A percentile compares a stretch with the other conserved stretches of the same genome.
These are phyloP conservation scores for Nitzschia inconspicua DNA, from an alignment of 108 stramenopile species.

Conservation along the genomic window DNA sequence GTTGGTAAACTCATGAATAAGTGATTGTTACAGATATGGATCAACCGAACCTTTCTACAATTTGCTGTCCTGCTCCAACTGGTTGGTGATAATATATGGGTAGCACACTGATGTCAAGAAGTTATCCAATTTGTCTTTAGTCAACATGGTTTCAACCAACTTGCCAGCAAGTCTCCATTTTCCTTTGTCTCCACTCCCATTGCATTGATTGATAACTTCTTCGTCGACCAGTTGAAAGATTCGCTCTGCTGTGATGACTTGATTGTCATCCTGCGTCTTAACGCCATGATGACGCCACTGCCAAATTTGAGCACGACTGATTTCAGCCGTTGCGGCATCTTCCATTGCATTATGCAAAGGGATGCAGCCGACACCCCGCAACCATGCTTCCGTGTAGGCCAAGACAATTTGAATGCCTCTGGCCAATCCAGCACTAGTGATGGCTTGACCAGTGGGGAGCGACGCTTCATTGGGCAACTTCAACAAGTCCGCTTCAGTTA, in stretches of 20 bases:
- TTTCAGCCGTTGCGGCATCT: constrained; percentile 96
- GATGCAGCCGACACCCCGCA: constrained; percentile 91
- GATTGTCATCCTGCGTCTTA: constrained; percentile 68
- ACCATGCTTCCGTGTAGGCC: constrained; percentile 92
- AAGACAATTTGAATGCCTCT: constrained; percentile 86
- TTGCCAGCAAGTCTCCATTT: constrained; percentile 82
- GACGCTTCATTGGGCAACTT: constrained; percentile 45
- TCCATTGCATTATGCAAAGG: constrained; percentile 92
- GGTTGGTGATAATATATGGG: constrained; percentile 69
- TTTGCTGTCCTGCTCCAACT: too few species aligned
- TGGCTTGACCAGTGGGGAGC: constrained; percentile 64
- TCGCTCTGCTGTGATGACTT: constrained; percentile 52
- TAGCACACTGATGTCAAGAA: constrained; percentile 86
- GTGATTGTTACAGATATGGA: too few species aligned
- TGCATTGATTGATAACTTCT: constrained; percentile 45
- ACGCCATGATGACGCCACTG: constrained; percentile 79
- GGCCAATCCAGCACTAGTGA: constrained; percentile 66
- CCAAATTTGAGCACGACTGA: constrained; percentile 92
- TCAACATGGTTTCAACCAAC: constrained; percentile 82
- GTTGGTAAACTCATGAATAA: too few species aligned
- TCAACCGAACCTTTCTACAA: too few species aligned
- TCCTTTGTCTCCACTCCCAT: constrained; percentile 39
- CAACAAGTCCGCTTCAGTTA: constrained; percentile 71
- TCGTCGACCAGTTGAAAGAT: constrained; percentile 57
- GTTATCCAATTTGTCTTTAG: constrained; percentile 73